Conservation (phyloP, 2,329 filamentous ascomycete species). For the Fusarium algeriense region DNA sequence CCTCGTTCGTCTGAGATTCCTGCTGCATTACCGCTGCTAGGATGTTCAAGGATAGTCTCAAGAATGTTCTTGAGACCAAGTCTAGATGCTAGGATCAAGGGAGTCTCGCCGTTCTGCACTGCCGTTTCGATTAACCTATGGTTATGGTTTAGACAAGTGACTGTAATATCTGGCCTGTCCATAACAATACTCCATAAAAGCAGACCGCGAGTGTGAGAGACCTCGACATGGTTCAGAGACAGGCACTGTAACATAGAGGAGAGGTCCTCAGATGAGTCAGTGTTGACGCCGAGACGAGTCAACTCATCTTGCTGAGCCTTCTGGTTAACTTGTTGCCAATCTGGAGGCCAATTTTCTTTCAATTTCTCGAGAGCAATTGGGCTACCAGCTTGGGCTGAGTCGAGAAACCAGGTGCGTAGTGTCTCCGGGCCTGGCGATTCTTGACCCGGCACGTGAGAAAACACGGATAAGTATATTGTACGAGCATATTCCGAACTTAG, state of each 20-base stretch:
- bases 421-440: background rate
- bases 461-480: background rate
- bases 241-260: background rate
- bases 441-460: background rate
- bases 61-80: background rate
- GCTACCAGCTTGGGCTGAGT: background rate
- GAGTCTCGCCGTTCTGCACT: background rate
- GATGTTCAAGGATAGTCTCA: background rate
- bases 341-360: background rate
- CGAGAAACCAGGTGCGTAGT: background rate
- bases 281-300: background rate
- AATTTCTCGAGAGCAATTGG: background rate
- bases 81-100: background rate
- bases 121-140: background rate
- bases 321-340: background rate
- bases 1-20: background rate
- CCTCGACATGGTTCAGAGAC: background rate
- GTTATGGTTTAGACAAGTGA: background rate
- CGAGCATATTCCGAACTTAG: background rate
- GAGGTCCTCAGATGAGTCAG: background rate
- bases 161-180: background rate
- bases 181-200: background rate
- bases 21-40: background rate
- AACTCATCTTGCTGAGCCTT: background rate
- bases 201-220: background rate